phyloP scores from a whole-genome alignment of 2,329 filamentous ascomycete genomes.

The Fusarium xylarioides region DNA sequence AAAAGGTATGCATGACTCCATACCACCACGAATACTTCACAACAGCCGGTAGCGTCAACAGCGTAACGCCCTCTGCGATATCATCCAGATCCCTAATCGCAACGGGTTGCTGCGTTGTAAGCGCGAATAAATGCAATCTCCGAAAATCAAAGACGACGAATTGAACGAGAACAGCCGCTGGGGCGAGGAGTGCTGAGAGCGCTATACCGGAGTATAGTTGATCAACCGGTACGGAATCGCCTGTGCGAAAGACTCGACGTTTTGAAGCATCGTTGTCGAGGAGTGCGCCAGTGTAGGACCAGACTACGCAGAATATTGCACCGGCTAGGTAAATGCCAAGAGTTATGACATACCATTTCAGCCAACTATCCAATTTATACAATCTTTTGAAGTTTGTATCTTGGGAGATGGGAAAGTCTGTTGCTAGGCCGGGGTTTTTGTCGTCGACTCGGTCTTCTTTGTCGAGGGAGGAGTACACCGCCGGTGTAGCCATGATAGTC shows the following conservation, averaged over 20 bases:
- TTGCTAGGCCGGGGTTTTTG: not conserved
- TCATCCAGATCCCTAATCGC: constrained; percentile 26
- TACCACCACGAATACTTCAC: constrained; percentile 37
- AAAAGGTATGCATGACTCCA: constrained; percentile 27
- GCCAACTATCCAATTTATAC: constrained; percentile 27
- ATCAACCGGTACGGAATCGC: constrained; percentile 9
- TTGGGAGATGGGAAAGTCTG: not conserved
- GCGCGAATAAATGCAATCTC: constrained; percentile 29
- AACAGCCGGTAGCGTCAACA: constrained; percentile 22
- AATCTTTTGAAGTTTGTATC: not conserved
- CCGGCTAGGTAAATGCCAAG: constrained; percentile 15
- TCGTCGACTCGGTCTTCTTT: constrained; percentile 27
- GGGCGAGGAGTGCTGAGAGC: constrained; percentile 17
- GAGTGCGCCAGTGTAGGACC: constrained; percentile 32
- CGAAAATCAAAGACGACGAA: constrained; percentile 34
- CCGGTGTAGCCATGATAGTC: constrained; percentile 9
- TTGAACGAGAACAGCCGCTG: constrained; percentile 20
- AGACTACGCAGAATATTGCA: constrained; percentile 5
- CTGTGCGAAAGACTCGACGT: constrained; percentile 31
- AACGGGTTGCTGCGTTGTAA: constrained; percentile 22
- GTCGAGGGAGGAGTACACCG: constrained; percentile 26
- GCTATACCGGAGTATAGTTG: constrained; percentile 35
- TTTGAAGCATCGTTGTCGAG: constrained; percentile 32
- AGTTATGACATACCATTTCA: constrained; percentile 28
- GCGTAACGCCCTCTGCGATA: constrained; percentile 29